Evolutionary conservation across 1,284 basidiomycete genomes (phyloP).

Genomic region (Trametes versicolor): DNA sequence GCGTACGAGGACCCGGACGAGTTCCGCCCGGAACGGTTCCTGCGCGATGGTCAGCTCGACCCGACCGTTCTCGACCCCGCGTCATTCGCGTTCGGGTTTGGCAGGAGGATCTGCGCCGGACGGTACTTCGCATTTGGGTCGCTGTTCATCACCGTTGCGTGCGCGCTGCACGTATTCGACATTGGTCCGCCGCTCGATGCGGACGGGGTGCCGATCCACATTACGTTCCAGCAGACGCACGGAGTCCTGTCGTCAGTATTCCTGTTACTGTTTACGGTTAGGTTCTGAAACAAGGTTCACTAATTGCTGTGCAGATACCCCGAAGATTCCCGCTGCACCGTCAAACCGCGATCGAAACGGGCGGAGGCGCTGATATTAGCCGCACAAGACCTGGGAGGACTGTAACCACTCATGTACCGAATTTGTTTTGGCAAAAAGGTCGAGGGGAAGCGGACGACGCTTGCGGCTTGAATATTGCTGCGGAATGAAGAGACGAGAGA

Average conservation of each 20-base stretch:
- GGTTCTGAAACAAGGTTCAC: background rate
- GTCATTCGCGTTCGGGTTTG: constrained; percentile 35
- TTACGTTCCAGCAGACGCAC: background rate
- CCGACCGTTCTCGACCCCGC: constrained; percentile 18
- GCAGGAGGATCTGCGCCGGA: constrained; percentile 39
- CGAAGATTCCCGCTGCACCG: constrained; percentile 23
- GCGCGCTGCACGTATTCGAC: constrained; percentile 40
- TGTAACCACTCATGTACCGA: no score
- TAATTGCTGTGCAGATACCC: constrained; percentile 11
- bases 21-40: constrained; percentile 33
- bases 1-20: constrained; percentile 27
- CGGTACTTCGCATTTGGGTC: constrained; percentile 40
- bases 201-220: constrained; percentile 27
- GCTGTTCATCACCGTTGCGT: constrained; percentile 41
- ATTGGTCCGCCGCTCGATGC: constrained; percentile 38
- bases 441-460: no score
- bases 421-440: no score
- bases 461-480: no score
- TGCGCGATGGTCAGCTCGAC: constrained; percentile 24
- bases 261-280: background rate
- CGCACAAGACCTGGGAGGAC: background rate
- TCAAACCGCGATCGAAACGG: constrained; percentile 19
- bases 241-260: background rate
- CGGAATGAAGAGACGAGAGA: no score
- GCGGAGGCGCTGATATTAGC: constrained; percentile 3